These are phyloP conservation scores for Hanseniaspora nectarophila DNA, from an alignment of 805 yeast genomes.

Conservation along the genomic window DNA sequence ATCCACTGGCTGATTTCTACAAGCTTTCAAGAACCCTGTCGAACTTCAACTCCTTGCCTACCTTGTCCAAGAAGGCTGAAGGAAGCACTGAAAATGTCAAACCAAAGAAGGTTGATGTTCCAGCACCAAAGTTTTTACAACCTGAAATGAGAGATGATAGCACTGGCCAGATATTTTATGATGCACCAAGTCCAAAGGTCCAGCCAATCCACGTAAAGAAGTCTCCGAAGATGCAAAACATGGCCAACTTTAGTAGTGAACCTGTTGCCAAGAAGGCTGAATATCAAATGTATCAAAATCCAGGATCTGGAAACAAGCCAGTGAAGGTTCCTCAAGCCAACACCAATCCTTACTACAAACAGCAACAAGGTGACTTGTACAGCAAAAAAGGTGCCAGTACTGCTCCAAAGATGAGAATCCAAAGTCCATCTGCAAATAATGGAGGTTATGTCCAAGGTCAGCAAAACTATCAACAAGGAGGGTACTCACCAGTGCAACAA, in stretches of 20 bases:
- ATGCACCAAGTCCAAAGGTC: constrained; percentile 17
- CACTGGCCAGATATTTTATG: constrained; percentile 18
- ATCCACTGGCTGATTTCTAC: constrained; percentile 19
- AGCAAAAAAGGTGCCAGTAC: constrained; percentile 13
- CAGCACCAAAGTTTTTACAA: constrained; percentile 18
- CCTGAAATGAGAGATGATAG: constrained; percentile 5
- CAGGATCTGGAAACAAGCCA: not conserved
- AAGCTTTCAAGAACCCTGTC: constrained; percentile 17
- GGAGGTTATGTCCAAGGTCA: not conserved
- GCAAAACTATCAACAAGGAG: not conserved
- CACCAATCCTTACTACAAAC: constrained; percentile 13
- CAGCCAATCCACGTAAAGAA: constrained; percentile 18
- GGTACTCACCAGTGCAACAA: not conserved
- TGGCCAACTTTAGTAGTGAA: constrained; percentile 5
- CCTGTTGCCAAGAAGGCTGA: not conserved
- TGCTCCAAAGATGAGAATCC: not conserved
- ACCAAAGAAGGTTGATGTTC: constrained; percentile 17
- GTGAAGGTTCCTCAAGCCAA: constrained; percentile 2
- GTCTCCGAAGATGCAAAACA: constrained; percentile 13
- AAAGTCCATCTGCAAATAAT: not conserved
- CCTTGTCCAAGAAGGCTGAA: not conserved
- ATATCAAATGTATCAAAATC: not conserved
- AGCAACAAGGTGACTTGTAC: constrained; percentile 12
- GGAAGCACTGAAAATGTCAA: constrained; percentile 18
- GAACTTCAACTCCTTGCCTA: constrained; percentile 8